Percentiles rank a stretch among this genome's conserved stretches.
Evolutionary conservation across 257 asterid genomes (phyloP).

Genomic region (Scutellaria minor): DNA sequence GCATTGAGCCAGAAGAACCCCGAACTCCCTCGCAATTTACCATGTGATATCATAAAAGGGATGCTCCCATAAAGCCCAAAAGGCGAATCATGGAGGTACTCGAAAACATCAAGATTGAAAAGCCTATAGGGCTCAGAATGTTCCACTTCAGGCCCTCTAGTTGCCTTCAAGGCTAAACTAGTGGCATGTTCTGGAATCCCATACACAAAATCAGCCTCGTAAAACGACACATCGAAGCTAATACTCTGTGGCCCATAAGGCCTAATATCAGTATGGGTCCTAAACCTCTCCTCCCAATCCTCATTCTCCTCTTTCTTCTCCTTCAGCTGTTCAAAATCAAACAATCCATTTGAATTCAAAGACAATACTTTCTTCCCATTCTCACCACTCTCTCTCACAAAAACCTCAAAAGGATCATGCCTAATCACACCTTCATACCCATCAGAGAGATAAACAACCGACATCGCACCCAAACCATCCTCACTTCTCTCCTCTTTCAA

Average conservation of each 20-base stretch:
- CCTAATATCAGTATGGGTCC: conserved; percentile 79
- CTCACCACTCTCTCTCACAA: conserved; percentile 74
- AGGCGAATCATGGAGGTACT: conserved; percentile 82
- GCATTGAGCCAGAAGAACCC: conserved; percentile 99
- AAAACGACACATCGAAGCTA: conserved; percentile 93
- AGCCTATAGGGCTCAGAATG: conserved; percentile 92
- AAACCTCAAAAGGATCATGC: conserved; percentile 91
- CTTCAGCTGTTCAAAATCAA: conserved; percentile 89
- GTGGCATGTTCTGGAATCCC: conserved; percentile 98
- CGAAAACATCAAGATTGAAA: conserved; percentile 95
- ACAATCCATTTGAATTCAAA: conserved; percentile 84
- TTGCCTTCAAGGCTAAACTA: conserved; percentile 85
- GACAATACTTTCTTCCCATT: conserved; percentile 77
- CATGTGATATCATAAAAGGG: conserved; percentile 93
- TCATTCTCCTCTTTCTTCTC: conserved; percentile 70
- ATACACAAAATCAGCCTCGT: conserved; percentile 88
- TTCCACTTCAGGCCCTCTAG: conserved; percentile 87
- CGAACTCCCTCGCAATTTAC: conserved; percentile 77
- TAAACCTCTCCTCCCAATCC: conserved; percentile 94
- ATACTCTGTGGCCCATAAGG: conserved; percentile 95
- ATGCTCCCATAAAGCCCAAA: conserved; percentile 93
- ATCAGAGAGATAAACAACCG: conserved; percentile 77
- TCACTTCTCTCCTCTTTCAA: conserved; percentile 60
- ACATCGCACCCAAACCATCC: conserved; percentile 51
- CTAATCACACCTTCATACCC: conserved; percentile 89